Evolutionary conservation across 805 yeast genomes (phyloP), one percentile per base, ranked within the genome.

Genomic region (Hemisphaericaspora nanyangensis): DNA sequence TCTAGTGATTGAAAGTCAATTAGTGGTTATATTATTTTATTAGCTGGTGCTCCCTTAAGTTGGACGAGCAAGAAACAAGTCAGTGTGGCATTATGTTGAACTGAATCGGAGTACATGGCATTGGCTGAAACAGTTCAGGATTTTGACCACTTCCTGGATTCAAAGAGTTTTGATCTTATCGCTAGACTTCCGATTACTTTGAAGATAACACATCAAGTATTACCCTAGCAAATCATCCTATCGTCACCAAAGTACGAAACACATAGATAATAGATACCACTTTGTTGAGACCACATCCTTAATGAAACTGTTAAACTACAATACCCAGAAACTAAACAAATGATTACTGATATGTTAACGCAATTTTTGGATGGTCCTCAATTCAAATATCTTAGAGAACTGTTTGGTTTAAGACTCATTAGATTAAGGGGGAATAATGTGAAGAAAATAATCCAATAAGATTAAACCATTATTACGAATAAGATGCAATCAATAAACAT

Each of bases 31-130:
- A 27, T 37, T 6, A 18, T 37, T 4, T 26, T 22, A 13, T 13
- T 25, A 12, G 36, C 31, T 15, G 37, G 31, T 36, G 18, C 36
- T 39, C 47, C 48, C 3, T 34, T 51, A 12, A 35, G 47, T n/a
- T 51, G 49, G 53, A 44, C 40, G 26, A 31, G 42, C 8, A 46
- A 38, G 43, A 47, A 43, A 34, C 52, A 46, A 33, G 19, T 31
- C 1, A 36, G 40, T 16, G 39, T 45, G 18, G 51, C 52, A 2
- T 17, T 39, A 5, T 40, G 45, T 1, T 30, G 47, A 7, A 43
- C 52, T 10, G 51, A 48, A 38, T 46, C 50, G 19, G 48, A 50
- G 28, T 44, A 44, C 24, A 34, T 46, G 26, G 43, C 43, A 7
- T 12, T 37, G 2, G 37, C 35, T n/a, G 35, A 32, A 32, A 7